Evolutionary conservation across 2,329 filamentous ascomycete genomes (phyloP), one percentile per base, ranked within the genome.

Genomic region (Beauveria brongniartii): DNA sequence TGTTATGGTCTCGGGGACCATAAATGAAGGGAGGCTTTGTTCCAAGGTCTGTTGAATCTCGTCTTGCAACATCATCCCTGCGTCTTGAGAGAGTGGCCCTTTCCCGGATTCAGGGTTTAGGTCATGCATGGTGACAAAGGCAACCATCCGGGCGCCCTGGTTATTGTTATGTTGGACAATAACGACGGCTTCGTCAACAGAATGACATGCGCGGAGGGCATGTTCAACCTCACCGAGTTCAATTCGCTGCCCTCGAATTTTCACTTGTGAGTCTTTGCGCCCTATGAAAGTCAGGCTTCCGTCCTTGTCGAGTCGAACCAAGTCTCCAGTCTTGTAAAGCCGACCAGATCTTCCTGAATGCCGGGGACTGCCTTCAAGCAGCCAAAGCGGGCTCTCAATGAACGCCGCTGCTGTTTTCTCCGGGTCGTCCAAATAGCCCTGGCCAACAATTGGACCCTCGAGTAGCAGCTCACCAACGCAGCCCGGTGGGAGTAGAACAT

Each of bases 381-480:
- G 18, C 34, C 37, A 55, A 43, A 76, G 3, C 47, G 66, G 65
- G 8, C 54, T 50, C 9, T 63, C 37, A 34, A 68, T 64, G 24
- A 67, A 68, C 3, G 61, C 62, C 12, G 63, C 63, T 18, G 69
- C 68, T 0, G 76, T 77, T 63, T 75, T 77, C 52, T 70, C 67
- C 1, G 67, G 68, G 26, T 78, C 74, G 59, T 74, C 73, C 41
- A 75, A 67, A 60, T 79, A 78, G 44, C 75, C 74, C 37, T 73
- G 67, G 40, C 75, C 75, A 43, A 78, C 70, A 12, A 72, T 68
- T 8, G 74, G 74, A 3, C 68, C 68, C 40, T 65, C 64, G 28
- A 70, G 63, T 3, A 70, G 58, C 37, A 72, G 61, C 57, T 72
- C 71, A 12, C 70, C 71, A 12, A 70, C 64, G 2, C 65, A 64